Base-by-base conservation (phyloP, 192 early-diverging fungal genomes). In the Backusella parvicylindrica region DNA sequence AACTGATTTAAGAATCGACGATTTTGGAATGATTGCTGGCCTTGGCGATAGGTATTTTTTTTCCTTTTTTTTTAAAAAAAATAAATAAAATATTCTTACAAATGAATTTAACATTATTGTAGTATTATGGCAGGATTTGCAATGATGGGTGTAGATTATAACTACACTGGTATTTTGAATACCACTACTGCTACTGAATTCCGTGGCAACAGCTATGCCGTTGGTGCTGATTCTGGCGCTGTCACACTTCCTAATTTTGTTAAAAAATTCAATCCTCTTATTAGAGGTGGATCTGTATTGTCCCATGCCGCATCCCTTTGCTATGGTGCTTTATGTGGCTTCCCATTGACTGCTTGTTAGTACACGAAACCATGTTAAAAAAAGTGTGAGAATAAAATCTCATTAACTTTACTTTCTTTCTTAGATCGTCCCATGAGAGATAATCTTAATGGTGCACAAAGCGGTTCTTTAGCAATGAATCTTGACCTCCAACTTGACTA, bases 121-220 rank as follows among this genome's bases (percentile, higher is more conserved):
- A 88, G 84, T 64, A 85, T 90, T 35, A 88, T 87, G 26, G 88
- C 89, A n/a, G 89, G 75, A 32, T 89, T 88, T 77, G 82, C 67
- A 26, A 82, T 83, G 1, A 80, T 84, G 26, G 89, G 85, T 6
- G 56, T 76, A 26, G 60, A 71, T 11, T 76, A 60, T 2, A 41
- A 81, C 38, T 21, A 21, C 12, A 60, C 53, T 60, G n/a, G 28
- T 18, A 12, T 64, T 32, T 26, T 77, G 1, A 77, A 50, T n/a
- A 11, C 72, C 8, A 36, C 66, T 18, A 67, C 64, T 2, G 28
- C 72, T 21, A 43, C 40, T 30, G 76, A 77, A 30, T 68, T 87
- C 71, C 84, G 89, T 41, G 89, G 89, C 35, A 71, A 84, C 30
- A 77, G 80, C 28, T 90, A 83, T 72, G 79, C 80, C 11, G 83